These are phyloP conservation scores for Gynostemma pentaphyllum DNA, from an alignment of 306 rosid genomes.

Conservation along the genomic window DNA sequence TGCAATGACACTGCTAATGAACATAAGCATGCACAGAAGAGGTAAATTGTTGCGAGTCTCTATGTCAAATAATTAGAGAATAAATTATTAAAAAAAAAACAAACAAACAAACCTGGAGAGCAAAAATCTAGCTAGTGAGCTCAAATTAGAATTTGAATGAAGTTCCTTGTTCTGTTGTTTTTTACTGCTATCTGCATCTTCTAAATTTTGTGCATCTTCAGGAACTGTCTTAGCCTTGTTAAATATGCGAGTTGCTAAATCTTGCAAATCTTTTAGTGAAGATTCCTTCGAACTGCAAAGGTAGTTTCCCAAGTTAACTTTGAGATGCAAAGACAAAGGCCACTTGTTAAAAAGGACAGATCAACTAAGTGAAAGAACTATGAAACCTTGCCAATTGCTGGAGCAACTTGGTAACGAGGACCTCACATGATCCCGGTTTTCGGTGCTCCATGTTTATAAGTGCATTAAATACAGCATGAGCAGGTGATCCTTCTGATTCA, in stretches of 20 bases:
- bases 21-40: not conserved
- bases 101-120: constrained; percentile 62
- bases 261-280: constrained; percentile 70
- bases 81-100: constrained; percentile 23
- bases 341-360: not conserved
- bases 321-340: not conserved
- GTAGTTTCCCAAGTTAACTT: constrained; percentile 1
- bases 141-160: constrained; percentile 61
- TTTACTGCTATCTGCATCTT: constrained; percentile 42
- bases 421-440: constrained; percentile 75
- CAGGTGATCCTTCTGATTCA: constrained; percentile 53
- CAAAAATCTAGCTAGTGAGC: constrained; percentile 94
- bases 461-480: constrained; percentile 42
- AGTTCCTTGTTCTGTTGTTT: constrained; percentile 56
- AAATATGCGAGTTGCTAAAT: constrained; percentile 49
- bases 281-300: constrained; percentile 67
- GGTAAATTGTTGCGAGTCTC: not conserved
- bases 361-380: not conserved
- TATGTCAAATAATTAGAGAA: not conserved
- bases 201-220: constrained; percentile 34
- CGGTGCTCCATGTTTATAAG: constrained; percentile 58
- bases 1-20: not conserved
- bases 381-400: constrained; percentile 70
- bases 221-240: constrained; percentile 31
- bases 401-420: constrained; percentile 61